Base-by-base conservation (phyloP, 1,284 basidiomycete genomes). In the Naganishia albida region DNA sequence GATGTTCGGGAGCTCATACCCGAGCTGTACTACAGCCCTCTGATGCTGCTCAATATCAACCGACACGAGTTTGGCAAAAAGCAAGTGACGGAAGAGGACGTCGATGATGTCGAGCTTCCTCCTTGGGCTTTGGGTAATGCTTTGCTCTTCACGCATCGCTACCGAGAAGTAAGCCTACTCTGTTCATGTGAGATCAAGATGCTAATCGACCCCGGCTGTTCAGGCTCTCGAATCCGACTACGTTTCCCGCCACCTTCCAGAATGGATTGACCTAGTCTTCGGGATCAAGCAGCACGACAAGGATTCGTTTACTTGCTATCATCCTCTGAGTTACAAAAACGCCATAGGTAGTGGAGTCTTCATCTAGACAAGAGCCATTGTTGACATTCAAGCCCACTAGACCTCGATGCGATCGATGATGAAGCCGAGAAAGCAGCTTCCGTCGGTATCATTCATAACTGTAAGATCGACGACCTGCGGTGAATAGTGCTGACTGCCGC, bases 1-100 rank as follows among this genome's bases (percentile, higher is more conserved):
- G 94, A 98, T 76, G 94, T 98, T 12, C 84, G 94, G 67, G 94
- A 98, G 74, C 83, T 98, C 23, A 93, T 96, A 25, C 92, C 93
- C 0, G 93, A 97, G 74, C 95, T 96, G 77, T 98, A 85, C 75
- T 82, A 80, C 67, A 74, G 80, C 18, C 77, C 82, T 2, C 77
- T 82, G 23, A 82, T 83, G 71, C 73, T 84, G 38, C 30, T 73
- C 55, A 84, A 83, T 70, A 46, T 77, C 23, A 85, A 87, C 26
- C 85, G 88, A 70, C 82, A 90, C 46, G 88, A 93, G 74, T 93
- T 96, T 71, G 93, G 94, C 42, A 83, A 85, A 30, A 89, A 88
- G 70, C 90, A 93, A 73, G 87, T 83, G 64, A 87, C 85, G 0
- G 91, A 91, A 1, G 90, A 93, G 74, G 82, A 82, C 56, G 90